A percentile compares a stretch with the other conserved stretches of the same genome.
These are phyloP conservation scores for Cladosporium cucumerinum DNA, from an alignment of 2,329 filamentous ascomycete species.

Conservation along the genomic window DNA sequence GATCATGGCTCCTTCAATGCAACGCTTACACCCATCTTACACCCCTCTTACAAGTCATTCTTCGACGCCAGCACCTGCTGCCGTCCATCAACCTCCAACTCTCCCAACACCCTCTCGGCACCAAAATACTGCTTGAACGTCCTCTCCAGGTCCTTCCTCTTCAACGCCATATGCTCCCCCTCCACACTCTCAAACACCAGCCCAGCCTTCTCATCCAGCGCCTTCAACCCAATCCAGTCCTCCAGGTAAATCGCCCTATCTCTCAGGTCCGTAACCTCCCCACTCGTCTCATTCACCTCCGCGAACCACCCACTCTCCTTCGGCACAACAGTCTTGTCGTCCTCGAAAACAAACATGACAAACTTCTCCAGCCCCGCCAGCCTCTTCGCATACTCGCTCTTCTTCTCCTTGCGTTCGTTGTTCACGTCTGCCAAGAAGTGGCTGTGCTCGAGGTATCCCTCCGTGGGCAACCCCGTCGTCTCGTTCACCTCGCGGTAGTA, in stretches of 20 bases:
- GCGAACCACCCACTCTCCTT: conserved; percentile 90
- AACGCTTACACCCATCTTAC: neutral
- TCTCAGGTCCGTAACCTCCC: conserved; percentile 62
- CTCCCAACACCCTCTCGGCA: conserved; percentile 32
- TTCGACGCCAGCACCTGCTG: conserved; percentile 8
- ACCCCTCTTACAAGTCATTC: neutral
- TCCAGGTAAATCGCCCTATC: conserved; percentile 74
- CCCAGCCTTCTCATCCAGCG: conserved; percentile 73
- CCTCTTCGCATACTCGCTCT: conserved; percentile 64
- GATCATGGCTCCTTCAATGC: neutral
- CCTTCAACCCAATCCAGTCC: conserved; percentile 87
- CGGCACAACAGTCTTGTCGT: conserved; percentile 81
- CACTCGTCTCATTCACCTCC: conserved; percentile 69
- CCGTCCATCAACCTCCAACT: neutral
- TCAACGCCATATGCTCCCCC: conserved; percentile 81
- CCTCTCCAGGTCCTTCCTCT: conserved; percentile 61
- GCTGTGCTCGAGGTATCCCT: conserved; percentile 71
- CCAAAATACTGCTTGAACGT: conserved; percentile 68
- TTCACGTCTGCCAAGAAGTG: conserved; percentile 96
- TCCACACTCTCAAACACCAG: conserved; percentile 70
- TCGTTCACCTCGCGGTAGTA: conserved; percentile 74
- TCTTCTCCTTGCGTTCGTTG: conserved; percentile 78
- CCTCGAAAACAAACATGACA: conserved; percentile 84
- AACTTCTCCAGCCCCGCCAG: conserved; percentile 69
- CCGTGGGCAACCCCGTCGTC: conserved; percentile 52